Percentiles rank a stretch among this genome's conserved stretches.
Conservation (phyloP, 768 basidiomycete species). For the Xanthoconium purpureum region DNA sequence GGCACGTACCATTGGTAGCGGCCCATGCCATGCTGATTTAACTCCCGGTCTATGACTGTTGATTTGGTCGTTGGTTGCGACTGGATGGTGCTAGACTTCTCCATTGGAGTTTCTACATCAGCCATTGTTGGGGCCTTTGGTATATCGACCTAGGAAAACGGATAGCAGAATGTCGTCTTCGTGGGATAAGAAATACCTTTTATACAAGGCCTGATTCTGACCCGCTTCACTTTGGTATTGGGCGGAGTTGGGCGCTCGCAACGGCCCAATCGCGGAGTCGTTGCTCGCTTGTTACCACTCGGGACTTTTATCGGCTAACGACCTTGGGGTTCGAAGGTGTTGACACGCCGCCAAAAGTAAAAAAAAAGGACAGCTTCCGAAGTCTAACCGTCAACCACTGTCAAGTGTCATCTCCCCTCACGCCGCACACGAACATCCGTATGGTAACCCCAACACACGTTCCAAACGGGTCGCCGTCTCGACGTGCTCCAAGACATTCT, state of each 20-base stretch:
- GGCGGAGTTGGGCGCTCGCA: too few species aligned
- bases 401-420: neutral
- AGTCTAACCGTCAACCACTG: constrained; percentile 13
- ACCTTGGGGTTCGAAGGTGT: too few species aligned
- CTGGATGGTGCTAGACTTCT: neutral
- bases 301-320: too few species aligned
- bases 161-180: neutral
- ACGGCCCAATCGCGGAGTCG: too few species aligned
- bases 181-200: too few species aligned
- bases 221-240: too few species aligned
- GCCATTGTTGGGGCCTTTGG: too few species aligned
- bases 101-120: neutral
- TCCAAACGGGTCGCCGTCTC: constrained; percentile 2
- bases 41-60: constrained; percentile 8
- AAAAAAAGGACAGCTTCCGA: neutral
- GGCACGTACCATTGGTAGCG: constrained; percentile 16
- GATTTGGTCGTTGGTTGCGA: constrained; percentile 5
- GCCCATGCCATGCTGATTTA: constrained; percentile 14
- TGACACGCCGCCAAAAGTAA: too few species aligned
- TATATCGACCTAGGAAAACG: neutral
- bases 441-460: constrained; percentile 10
- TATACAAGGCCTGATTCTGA: too few species aligned
- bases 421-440: too few species aligned
- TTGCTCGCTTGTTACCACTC: too few species aligned
- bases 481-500: neutral